Conservation (phyloP, 1,284 basidiomycete species). For the Irpex lacteus region DNA sequence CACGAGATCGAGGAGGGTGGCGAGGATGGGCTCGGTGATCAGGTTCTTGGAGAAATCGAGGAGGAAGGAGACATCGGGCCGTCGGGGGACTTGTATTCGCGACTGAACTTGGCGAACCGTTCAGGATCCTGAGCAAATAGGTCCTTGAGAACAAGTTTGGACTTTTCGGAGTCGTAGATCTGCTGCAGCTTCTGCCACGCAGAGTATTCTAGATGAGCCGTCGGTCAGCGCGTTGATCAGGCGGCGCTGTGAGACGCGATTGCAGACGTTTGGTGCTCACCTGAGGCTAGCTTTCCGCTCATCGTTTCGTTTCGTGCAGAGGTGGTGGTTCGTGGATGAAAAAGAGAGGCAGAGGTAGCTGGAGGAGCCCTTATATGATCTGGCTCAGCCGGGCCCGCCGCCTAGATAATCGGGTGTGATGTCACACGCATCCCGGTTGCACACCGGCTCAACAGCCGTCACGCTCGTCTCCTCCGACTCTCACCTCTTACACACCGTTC, state of each 20-base stretch:
- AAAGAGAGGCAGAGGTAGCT: neutral
- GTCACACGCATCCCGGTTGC: too few relatives aligned
- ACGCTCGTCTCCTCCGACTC: too few relatives aligned
- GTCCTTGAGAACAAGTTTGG: conserved; percentile 82
- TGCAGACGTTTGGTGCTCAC: conserved; percentile 18
- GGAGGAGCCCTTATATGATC: neutral
- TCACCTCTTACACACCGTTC: too few relatives aligned
- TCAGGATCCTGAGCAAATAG: conserved; percentile 87
- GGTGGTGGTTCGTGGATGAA: conserved; percentile 4
- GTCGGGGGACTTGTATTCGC: conserved; percentile 67
- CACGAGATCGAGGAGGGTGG: conserved; percentile 76
- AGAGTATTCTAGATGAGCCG: conserved; percentile 61
- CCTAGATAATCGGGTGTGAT: neutral
- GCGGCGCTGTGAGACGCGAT: neutral
- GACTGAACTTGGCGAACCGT: conserved; percentile 87
- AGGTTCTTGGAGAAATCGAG: conserved; percentile 98
- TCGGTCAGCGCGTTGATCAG: neutral
- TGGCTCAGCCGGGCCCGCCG: neutral
- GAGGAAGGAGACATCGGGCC: conserved; percentile 76
- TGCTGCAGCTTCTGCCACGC: conserved; percentile 91
- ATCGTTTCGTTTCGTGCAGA: conserved; percentile 21
- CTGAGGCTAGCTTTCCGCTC: conserved; percentile 35
- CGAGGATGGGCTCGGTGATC: conserved; percentile 83
- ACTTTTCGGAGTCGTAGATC: conserved; percentile 76
- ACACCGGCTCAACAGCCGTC: too few relatives aligned